Base-by-base conservation (phyloP, 352 stramenopile species). In the Pythium rhizo-oryzae region DNA sequence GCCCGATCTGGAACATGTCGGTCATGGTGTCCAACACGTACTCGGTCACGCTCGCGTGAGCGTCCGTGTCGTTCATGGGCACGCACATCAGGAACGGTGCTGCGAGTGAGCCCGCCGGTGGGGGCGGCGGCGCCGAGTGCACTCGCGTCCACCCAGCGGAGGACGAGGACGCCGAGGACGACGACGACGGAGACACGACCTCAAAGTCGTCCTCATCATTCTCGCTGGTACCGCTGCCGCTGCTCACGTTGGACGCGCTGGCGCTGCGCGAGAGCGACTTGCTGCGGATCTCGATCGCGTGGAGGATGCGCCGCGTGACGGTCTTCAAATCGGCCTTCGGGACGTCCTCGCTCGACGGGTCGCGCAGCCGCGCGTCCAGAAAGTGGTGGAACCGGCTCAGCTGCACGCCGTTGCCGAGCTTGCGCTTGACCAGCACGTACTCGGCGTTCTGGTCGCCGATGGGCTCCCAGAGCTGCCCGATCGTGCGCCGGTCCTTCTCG, bases 1-100 rank as follows among this genome's bases (percentile, higher is more conserved):
- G 84, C 19, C 86, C 86, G 55, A 94, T 90, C 74, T 94, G 86
- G 66, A 92, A 94, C 84, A 94, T 87, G 55, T 94, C 86, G 21
- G 67, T 67, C 28, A 50, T 67, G 9, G 62, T 15, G 37, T 91
- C 81, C 6, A 66, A 53, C 43, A 75, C 66, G 62, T 89, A 94
- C 72, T 94, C 86, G 13, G 80, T 90, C 33, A 92, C 67, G 50
- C 76, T 86, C 11, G 73, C 82, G 55, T 82, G 73, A 15, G 72
- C 60, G 56, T 92, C 82, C 18, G 71, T 72, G 75, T 89, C 81
- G 69, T 84, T 86, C 81, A 93, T 91, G 0, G 84, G 84, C 11
- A 91, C 72, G 65, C 84, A 91, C 78, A 93, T 80, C 21, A 86
- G 71, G 60, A 79, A 90, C 28, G 77, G 62, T 8, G 44, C 19